A percentile compares a stretch with the other conserved stretches of the same genome.
Evolutionary conservation across 345 rosid species (phyloP).

Genomic region (Sisymbrium irio): DNA sequence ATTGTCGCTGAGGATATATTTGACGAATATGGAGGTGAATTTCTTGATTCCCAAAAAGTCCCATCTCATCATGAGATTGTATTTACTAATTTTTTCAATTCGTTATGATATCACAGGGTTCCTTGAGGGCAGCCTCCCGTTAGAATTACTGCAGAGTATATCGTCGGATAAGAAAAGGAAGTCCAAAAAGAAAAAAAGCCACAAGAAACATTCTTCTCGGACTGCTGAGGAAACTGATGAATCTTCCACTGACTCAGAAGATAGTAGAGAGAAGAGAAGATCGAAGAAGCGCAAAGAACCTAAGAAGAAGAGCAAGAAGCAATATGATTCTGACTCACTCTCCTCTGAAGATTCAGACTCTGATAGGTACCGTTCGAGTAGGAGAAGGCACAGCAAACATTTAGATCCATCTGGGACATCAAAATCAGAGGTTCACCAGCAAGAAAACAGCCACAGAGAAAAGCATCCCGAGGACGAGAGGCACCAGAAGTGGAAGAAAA

Average conservation of each 20-base stretch:
- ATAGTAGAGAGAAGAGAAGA: constrained; percentile 30
- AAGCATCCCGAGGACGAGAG: constrained; percentile 29
- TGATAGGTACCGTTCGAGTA: constrained; percentile 31
- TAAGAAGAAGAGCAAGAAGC: constrained; percentile 42
- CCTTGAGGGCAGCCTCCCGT: constrained; percentile 64
- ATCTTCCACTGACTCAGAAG: constrained; percentile 40
- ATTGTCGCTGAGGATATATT: constrained; percentile 96
- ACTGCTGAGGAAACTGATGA: constrained; percentile 37
- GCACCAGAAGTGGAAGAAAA: constrained; percentile 15
- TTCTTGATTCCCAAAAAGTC: background rate
- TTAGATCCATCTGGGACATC: constrained; percentile 9
- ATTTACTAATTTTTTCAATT: constrained; percentile 11
- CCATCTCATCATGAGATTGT: constrained; percentile 2
- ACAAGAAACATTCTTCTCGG: constrained; percentile 47
- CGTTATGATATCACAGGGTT: constrained; percentile 52
- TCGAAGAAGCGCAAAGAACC: constrained; percentile 47
- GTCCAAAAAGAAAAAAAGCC: constrained; percentile 44
- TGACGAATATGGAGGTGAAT: constrained; percentile 91
- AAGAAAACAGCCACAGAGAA: constrained; percentile 33
- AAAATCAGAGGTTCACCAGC: constrained; percentile 28
- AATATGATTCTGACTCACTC: constrained; percentile 37
- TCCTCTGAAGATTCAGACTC: constrained; percentile 42
- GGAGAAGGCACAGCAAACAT: constrained; percentile 39
- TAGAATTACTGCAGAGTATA: constrained; percentile 50
- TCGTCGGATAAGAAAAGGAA: constrained; percentile 50